Percentiles rank a stretch among this genome's conserved stretches.
phyloP scores from a whole-genome alignment of 2,329 filamentous ascomycete genomes.

The Fonsecaea nubica region DNA sequence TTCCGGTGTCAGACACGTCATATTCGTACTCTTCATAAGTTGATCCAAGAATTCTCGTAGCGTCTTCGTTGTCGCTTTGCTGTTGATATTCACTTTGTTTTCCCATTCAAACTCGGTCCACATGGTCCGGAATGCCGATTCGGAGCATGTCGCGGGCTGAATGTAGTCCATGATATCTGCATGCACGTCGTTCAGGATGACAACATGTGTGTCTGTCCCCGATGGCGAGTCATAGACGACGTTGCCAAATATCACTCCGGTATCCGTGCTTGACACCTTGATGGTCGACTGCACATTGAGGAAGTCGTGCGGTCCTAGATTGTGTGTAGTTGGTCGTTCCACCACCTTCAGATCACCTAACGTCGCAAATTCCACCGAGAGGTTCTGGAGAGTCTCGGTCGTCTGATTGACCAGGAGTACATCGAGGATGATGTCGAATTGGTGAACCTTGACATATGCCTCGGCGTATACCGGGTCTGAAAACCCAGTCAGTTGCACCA shows the following conservation, averaged over 20 bases:
- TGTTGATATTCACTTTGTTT: conserved; percentile 99
- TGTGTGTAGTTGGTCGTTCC: conserved; percentile 94
- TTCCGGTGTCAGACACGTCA: conserved; percentile 96
- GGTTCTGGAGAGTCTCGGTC: conserved; percentile 91
- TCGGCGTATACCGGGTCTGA: conserved; percentile 99
- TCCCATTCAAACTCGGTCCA: conserved; percentile 99
- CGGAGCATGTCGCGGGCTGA: conserved; percentile 92
- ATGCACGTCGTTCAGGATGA: conserved; percentile 96
- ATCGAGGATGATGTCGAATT: conserved; percentile 97
- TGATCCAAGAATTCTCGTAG: conserved; percentile 91
- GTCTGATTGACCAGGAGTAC: conserved; percentile 98
- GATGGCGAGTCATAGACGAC: conserved; percentile 95
- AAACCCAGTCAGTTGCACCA: conserved; percentile 97
- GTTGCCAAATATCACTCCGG: conserved; percentile 97
- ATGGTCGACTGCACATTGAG: conserved; percentile 98
- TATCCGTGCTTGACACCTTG: conserved; percentile 97
- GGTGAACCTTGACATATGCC: conserved; percentile 97
- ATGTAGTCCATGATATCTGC: conserved; percentile 99
- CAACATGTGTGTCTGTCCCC: conserved; percentile 91
- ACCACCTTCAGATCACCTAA: conserved; percentile 97
- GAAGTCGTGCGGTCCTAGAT: conserved; percentile 93
- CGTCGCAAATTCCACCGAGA: conserved; percentile 98
- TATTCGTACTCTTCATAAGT: conserved; percentile 97
- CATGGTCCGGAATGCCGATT: conserved; percentile 99
- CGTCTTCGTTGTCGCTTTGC: conserved; percentile 77